Conservation (phyloP, 1,139 yeast species). For the Candida neerlandica region DNA sequence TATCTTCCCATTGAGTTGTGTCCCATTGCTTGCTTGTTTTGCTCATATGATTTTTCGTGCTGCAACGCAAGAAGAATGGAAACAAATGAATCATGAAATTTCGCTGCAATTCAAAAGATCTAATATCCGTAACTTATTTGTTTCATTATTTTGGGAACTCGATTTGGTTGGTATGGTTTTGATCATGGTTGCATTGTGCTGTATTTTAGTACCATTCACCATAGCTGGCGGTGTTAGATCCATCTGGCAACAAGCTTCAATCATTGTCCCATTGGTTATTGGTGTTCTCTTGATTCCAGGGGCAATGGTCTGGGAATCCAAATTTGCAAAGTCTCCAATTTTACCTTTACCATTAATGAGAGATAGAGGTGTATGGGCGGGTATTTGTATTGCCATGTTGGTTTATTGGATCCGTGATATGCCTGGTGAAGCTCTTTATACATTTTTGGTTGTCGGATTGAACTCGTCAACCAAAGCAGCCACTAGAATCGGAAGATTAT, state of each 20-base stretch:
- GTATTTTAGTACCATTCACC: slow-evolving; percentile 54
- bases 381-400: slow-evolving; percentile 52
- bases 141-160: slow-evolving; percentile 47
- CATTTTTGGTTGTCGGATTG: slow-evolving; percentile 65
- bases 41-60: slow-evolving; percentile 60
- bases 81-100: slow-evolving; percentile 25
- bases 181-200: slow-evolving; percentile 53
- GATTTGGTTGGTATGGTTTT: slow-evolving; percentile 59
- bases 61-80: slow-evolving; percentile 50
- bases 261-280: slow-evolving; percentile 65
- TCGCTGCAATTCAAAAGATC: slow-evolving; percentile 14
- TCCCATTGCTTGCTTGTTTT: slow-evolving; percentile 59
- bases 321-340: slow-evolving; percentile 55
- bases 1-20: slow-evolving; percentile 63
- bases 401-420: slow-evolving; percentile 63
- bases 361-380: slow-evolving; percentile 64
- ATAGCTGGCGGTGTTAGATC: slow-evolving; percentile 58
- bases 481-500: slow-evolving; percentile 64
- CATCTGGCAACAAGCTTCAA: slow-evolving; percentile 53
- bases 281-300: slow-evolving; percentile 61
- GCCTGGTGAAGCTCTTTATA: slow-evolving; percentile 69
- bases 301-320: slow-evolving; percentile 57
- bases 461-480: slow-evolving; percentile 61
- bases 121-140: slow-evolving; percentile 22
- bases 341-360: slow-evolving; percentile 57